Evolutionary conservation across 352 stramenopile species (phyloP), one percentile per base, ranked within the genome.

Genomic region (Phytophthora pini): DNA sequence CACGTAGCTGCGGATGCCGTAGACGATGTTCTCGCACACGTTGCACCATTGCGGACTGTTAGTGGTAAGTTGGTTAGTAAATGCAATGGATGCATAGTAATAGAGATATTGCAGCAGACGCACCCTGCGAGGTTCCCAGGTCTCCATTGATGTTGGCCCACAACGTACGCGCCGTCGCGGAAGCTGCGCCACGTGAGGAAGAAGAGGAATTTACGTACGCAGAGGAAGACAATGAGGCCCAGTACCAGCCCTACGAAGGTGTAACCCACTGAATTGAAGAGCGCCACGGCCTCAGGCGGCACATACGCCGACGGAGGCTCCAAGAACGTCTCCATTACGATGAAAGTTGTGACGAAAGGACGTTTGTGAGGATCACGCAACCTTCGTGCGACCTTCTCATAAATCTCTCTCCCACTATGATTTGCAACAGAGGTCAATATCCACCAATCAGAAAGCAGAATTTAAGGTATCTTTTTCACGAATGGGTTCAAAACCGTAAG

Each of bases 1-100:
- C 20, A 94, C 86, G 61, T 94, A 93, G 67, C 86, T 94, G 64
- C 86, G 84, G 67, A 94, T 94, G 50, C 86, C 84, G 62, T 93
- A 92, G 60, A 93, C 83, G 48, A 90, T 85, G 20, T 76, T 76
- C 45, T 92, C 74, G 66, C 86, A 94, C 55, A 93, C 76, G 31
- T 94, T 94, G 68, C 86, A 94, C 86, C 86, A 93, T 60, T 92
- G 77, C 24, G 82, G 80, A 1, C 82, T 89, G 52, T 36, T 36
- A 38, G 5, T 12, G 60, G 2, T 26, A 61, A 1, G 24, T 17
- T 46, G 10, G 13, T 61, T 51, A 72, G 56, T 36, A 36, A 13
- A 32, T 32, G 1, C 29, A 32, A 32, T 32, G 5, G 11, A 36
- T 13, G 3, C 10, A 20, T n/a, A 15, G 11, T 39, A n/a, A 43